Base-by-base conservation (phyloP, 257 asterid species). In the Lycium barbarum region DNA sequence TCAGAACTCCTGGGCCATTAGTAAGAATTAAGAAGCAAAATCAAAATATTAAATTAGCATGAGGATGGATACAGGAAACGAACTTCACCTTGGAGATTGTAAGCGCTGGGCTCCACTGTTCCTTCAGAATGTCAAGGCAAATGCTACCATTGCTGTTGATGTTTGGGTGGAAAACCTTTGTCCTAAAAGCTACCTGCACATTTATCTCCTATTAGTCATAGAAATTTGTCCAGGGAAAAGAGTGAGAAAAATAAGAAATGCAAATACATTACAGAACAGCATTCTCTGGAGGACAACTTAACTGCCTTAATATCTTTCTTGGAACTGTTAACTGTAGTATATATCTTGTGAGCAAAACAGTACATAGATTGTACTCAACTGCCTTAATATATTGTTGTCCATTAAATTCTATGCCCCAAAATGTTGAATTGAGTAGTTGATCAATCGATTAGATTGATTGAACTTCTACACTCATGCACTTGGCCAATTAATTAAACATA, bases 81-180 rank as follows among this genome's bases (percentile, higher is more conserved):
- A 53, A 76, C 49, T 38, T 51, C 65, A 89, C 91, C 91, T 82
- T 86, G 65, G 91, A 89, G 79, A 89, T 87, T 12, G 91, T 89
- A 68, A 89, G 90, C 47, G 90, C 91, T 72, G 91, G 91, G 85
- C 91, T 89, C 91, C 91, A 89, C 74, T 89, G 91, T 55, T 89
- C 91, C 87, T 89, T 87, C 82, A 89, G 79, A 78, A 87, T 86
- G 71, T 89, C 91, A 54, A 89, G 91, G 85, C 90, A 87, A 84
- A 89, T 89, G 80, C 90, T 89, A 20, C 91, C 91, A 38, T 87
- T 86, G 76, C 90, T 89, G 87, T 89, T 89, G 67, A 89, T 86
- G 66, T 89, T 89, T 1, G 91, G 91, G 76, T 89, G 91, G 73
- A 82, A 89, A 79, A 89, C 91, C 86, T 89, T 89, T 33, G 91